A percentile compares a stretch with the other conserved stretches of the same genome.
Evolutionary conservation across 148 eudicot genomes (phyloP).

Genomic region (Limonium bicolor): DNA sequence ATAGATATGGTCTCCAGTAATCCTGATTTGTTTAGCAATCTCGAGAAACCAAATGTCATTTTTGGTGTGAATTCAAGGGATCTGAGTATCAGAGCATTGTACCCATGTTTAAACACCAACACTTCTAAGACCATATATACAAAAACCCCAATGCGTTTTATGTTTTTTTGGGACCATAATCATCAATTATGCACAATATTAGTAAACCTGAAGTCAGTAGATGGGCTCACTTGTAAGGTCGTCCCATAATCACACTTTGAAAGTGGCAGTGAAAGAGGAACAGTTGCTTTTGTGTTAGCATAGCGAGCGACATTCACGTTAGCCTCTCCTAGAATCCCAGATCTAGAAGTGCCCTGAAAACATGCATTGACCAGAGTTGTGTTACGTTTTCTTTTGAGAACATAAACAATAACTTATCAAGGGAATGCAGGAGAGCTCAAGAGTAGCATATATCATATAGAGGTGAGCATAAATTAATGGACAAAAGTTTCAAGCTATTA

Average conservation of each 20-base stretch:
- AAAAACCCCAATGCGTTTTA: too few relatives aligned
- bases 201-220: background rate
- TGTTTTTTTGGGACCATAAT: too few relatives aligned
- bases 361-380: slow-evolving; percentile 4
- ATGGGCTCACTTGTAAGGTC: slow-evolving; percentile 36
- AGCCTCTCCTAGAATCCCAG: slow-evolving; percentile 68
- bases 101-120: too few relatives aligned
- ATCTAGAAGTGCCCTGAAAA: slow-evolving; percentile 55
- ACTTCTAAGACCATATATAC: too few relatives aligned
- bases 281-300: slow-evolving; percentile 25
- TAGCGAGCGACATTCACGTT: slow-evolving; percentile 31
- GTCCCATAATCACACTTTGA: slow-evolving; percentile 51
- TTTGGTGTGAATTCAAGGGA: too few relatives aligned
- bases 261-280: slow-evolving; percentile 34
- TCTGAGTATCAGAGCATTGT: too few relatives aligned
- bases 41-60: too few relatives aligned
- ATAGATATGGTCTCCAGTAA: too few relatives aligned
- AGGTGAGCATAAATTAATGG: background rate
- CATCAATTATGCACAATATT: too few relatives aligned
- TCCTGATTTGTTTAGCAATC: too few relatives aligned
- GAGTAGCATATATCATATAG: background rate
- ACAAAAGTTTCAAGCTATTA: background rate
- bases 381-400: background rate
- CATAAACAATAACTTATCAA: background rate
- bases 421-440: background rate